Conservation (phyloP, 2,329 filamentous ascomycete genomes). For the Colletotrichum phormii region DNA sequence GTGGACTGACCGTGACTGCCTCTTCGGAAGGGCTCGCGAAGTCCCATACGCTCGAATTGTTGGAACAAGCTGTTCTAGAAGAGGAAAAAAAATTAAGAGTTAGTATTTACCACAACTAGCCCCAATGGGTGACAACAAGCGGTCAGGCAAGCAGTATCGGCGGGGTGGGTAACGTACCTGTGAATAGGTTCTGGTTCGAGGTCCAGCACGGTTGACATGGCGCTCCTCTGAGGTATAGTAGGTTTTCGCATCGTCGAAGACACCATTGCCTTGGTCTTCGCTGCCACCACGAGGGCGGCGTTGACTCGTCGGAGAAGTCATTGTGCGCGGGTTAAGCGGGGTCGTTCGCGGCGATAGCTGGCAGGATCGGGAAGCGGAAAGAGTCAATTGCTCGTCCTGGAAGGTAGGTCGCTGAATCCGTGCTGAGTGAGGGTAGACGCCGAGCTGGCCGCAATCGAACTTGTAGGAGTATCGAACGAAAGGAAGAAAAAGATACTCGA, state of each 20-base stretch:
- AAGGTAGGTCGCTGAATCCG: neutral
- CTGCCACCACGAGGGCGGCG: constrained; percentile 49
- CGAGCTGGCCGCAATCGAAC: neutral
- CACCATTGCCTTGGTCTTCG: constrained; percentile 56
- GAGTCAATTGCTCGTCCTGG: constrained; percentile 11
- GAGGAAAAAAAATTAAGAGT: neutral
- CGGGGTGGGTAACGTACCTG: constrained; percentile 53
- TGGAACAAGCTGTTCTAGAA: constrained; percentile 63
- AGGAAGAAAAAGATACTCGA: neutral
- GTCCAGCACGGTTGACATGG: constrained; percentile 60
- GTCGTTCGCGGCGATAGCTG: neutral
- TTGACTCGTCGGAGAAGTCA: constrained; percentile 36
- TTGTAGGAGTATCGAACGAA: neutral
- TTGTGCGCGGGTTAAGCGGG: constrained; percentile 20
- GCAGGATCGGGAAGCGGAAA: constrained; percentile 3
- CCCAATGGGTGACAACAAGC: neutral
- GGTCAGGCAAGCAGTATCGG: constrained; percentile 8
- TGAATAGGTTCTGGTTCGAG: constrained; percentile 67
- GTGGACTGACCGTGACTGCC: constrained; percentile 66
- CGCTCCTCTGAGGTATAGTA: constrained; percentile 70
- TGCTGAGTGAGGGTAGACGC: neutral
- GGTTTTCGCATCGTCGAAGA: constrained; percentile 69
- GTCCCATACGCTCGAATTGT: constrained; percentile 63
- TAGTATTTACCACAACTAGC: constrained; percentile 10
- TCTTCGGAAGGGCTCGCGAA: constrained; percentile 67